Base-by-base conservation (phyloP, 768 basidiomycete genomes). In the Clathrus columnatus region DNA sequence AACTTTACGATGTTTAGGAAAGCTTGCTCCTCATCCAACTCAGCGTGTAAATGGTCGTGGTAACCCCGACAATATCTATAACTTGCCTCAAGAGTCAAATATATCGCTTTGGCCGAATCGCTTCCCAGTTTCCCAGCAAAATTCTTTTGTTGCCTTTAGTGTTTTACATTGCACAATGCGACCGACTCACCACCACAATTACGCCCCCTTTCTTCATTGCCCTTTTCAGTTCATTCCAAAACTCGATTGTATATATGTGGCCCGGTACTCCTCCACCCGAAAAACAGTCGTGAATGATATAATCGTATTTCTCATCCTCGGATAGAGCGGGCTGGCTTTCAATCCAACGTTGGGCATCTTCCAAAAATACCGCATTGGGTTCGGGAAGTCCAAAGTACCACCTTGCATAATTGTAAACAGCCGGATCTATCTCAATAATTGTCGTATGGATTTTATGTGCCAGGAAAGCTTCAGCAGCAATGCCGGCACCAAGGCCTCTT, bases 341-440 rank as follows among this genome's bases (percentile, higher is more conserved):
- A n/a, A 85, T 78, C 82, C 86, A 92, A 11, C 61, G 58, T 26
- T 85, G 76, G 5, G 90, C 94, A 62, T 96, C 92, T 63, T 85
- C 73, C 26, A 96, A 65, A 65, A 85, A 84, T 2, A 93, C 78
- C 23, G 74, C 79, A 14, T 68, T 73, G 2, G 77, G 68, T 57
- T 84, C 75, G 11, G 81, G 77, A n/a, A 97, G 73, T 6, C 81
- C 86, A 59, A 98, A 96, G 69, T 79, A 94, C 28, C 68, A 72
- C 24, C 80, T 76, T 16, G 94, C 91, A 24, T 87, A 91, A 14
- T 80, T 72, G 65, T 94, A 93, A 20, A 98, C 93, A 1, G 81
- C 85, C 30, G 90, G 89, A 65, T 97, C 95, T 57, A 95, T 88
- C 68, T 98, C 95, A n/a, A 94, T 79, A 48, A 95, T 79, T 1